Evolutionary conservation across 306 rosid species (phyloP).

Genomic region (Quercus aquifolioides): DNA sequence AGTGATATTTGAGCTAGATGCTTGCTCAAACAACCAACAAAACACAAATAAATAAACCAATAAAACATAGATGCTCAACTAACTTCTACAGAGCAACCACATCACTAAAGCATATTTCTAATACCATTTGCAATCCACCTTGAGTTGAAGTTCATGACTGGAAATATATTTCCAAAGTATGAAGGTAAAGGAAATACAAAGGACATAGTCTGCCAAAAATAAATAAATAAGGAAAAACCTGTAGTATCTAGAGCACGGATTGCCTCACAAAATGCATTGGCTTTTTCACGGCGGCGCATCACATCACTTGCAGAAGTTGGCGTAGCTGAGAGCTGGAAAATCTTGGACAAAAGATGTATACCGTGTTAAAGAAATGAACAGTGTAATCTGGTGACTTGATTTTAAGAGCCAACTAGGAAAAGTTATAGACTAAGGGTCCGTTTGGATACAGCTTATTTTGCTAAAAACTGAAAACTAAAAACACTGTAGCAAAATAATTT

Average conservation of each 20-base stretch:
- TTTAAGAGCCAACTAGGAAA: slow-evolving; percentile 18
- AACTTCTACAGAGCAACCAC: neutral
- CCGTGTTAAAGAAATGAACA: slow-evolving; percentile 59
- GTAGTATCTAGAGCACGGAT: slow-evolving; percentile 96
- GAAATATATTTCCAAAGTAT: neutral
- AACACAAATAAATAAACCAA: neutral
- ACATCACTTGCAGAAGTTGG: slow-evolving; percentile 55
- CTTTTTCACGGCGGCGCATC: slow-evolving; percentile 63
- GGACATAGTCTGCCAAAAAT: neutral
- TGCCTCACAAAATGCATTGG: slow-evolving; percentile 91
- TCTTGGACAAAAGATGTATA: slow-evolving; percentile 94
- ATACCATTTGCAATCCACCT: neutral
- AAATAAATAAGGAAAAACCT: slow-evolving; percentile 40
- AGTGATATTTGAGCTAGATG: neutral
- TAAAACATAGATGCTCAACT: neutral
- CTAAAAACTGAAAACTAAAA: too few relatives aligned
- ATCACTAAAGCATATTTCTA: slow-evolving; percentile 2
- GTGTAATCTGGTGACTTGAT: slow-evolving; percentile 6
- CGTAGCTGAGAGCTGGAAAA: slow-evolving; percentile 68
- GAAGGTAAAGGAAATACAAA: slow-evolving; percentile 2
- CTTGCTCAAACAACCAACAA: neutral
- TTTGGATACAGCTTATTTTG: too few relatives aligned
- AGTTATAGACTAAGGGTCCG: neutral
- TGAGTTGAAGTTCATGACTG: slow-evolving; percentile 1
- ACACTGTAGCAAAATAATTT: too few relatives aligned